phyloP scores from a whole-genome alignment of 2,329 filamentous ascomycete genomes.

The Ophiostoma populinum region DNA sequence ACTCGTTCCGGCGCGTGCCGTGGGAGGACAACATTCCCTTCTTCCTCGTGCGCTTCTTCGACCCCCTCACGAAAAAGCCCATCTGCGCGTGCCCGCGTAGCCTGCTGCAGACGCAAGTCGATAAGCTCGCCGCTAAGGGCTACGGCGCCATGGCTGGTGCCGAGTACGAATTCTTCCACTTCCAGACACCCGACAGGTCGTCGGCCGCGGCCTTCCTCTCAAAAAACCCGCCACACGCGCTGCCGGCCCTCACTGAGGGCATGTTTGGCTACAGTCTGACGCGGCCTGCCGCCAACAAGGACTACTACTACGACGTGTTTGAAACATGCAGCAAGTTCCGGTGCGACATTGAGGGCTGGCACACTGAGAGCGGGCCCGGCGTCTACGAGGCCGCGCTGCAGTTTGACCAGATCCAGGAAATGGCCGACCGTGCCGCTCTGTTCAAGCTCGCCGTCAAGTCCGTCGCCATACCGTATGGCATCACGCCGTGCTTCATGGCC shows the following conservation, averaged over 20 bases:
- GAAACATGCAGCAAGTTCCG: conserved; percentile 61
- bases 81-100: conserved; percentile 67
- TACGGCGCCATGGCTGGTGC: conserved; percentile 79
- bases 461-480: conserved; percentile 68
- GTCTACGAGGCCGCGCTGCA: conserved; percentile 93
- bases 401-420: conserved; percentile 70
- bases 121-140: conserved; percentile 50
- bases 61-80: conserved; percentile 57
- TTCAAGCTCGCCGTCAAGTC: conserved; percentile 96
- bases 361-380: conserved; percentile 83
- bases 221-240: conserved; percentile 52
- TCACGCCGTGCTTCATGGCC: conserved; percentile 97
- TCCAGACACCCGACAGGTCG: conserved; percentile 44
- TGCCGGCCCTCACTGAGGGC: conserved; percentile 71
- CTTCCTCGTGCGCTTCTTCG: conserved; percentile 68
- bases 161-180: conserved; percentile 93
- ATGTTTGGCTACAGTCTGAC: conserved; percentile 95
- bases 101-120: conserved; percentile 49
- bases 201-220: conserved; percentile 59
- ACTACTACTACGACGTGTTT: conserved; percentile 82
- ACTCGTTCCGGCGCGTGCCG: conserved; percentile 65
- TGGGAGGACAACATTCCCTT: conserved; percentile 82
- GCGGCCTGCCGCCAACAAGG: conserved; percentile 72
- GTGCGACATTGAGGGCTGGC: conserved; percentile 83
- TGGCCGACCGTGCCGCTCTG: conserved; percentile 80